A percentile compares a stretch with the other conserved stretches of the same genome.
phyloP scores from a whole-genome alignment of 768 basidiomycete species.

The Tricholoma bakamatsutake region DNA sequence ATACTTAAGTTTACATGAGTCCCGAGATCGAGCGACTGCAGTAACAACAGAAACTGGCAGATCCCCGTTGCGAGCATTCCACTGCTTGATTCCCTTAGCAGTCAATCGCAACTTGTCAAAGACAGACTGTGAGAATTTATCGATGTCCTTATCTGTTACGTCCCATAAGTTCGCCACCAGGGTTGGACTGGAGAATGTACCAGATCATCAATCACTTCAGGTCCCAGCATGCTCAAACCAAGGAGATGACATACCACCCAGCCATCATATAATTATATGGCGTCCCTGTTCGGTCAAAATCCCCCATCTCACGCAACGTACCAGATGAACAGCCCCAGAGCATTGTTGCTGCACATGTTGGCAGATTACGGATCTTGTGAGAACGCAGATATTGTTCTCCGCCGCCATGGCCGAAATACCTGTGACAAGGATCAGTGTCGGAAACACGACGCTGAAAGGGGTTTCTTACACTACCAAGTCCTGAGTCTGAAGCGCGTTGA shows the following conservation, averaged over 20 bases:
- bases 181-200: slow-evolving; percentile 56
- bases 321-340: slow-evolving; percentile 99
- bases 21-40: slow-evolving; percentile 77
- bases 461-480: slow-evolving; percentile 86
- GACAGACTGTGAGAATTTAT: slow-evolving; percentile 83
- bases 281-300: slow-evolving; percentile 88
- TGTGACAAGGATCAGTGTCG: slow-evolving; percentile 23
- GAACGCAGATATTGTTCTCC: slow-evolving; percentile 92
- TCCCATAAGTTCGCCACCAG: slow-evolving; percentile 97
- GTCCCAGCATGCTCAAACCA: background rate
- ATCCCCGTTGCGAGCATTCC: slow-evolving; percentile 9
- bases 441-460: background rate
- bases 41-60: slow-evolving; percentile 47
- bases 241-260: slow-evolving; percentile 70
- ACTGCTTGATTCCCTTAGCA: slow-evolving; percentile 21
- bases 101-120: slow-evolving; percentile 64
- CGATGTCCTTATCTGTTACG: slow-evolving; percentile 96
- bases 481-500: slow-evolving; percentile 59
- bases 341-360: slow-evolving; percentile 90
- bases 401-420: slow-evolving; percentile 97
- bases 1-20: slow-evolving; percentile 84
- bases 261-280: slow-evolving; percentile 96
- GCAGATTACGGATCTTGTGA: slow-evolving; percentile 75
- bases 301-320: slow-evolving; percentile 80
- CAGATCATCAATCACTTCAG: background rate